These are phyloP conservation scores for Eremothecium gossypii DNA, from an alignment of 1,139 yeast genomes.

Conservation along the genomic window DNA sequence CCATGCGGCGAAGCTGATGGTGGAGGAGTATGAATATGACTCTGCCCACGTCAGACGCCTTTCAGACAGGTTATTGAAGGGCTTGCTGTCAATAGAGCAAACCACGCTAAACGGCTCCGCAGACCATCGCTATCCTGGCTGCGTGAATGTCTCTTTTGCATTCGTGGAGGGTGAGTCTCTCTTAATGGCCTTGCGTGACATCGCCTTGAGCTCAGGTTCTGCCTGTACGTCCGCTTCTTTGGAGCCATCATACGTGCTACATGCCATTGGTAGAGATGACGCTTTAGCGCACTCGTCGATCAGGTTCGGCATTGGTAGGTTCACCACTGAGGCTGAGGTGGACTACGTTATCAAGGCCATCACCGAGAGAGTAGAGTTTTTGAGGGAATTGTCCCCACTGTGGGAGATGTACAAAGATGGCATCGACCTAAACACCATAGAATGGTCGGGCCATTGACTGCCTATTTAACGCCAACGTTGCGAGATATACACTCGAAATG, in stretches of 20 bases:
- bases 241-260: conserved; percentile 94
- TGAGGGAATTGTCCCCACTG: conserved; percentile 87
- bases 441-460: conserved; percentile 87
- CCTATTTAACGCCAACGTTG: too few relatives aligned
- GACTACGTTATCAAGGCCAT: conserved; percentile 90
- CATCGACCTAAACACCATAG: conserved; percentile 83
- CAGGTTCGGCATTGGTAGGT: conserved; percentile 94
- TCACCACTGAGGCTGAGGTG: conserved; percentile 91
- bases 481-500: too few relatives aligned
- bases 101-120: conserved; percentile 84
- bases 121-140: conserved; percentile 71
- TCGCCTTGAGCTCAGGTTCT: conserved; percentile 94
- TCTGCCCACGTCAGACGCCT: conserved; percentile 57
- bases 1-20: conserved; percentile 86
- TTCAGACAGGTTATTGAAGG: conserved; percentile 62
- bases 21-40: conserved; percentile 67
- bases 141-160: conserved; percentile 94
- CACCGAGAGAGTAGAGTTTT: conserved; percentile 77
- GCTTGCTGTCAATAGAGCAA: conserved; percentile 74
- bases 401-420: conserved; percentile 99
- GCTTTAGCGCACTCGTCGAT: conserved; percentile 96
- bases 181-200: conserved; percentile 94
- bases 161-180: conserved; percentile 97
- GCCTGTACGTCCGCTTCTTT: conserved; percentile 98
- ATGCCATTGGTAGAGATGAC: conserved; percentile 96